Evolutionary conservation across 495 filamentous ascomycete genomes (phyloP), one percentile per base, ranked within the genome.

Genomic region (Hypoxylon fragiforme): DNA sequence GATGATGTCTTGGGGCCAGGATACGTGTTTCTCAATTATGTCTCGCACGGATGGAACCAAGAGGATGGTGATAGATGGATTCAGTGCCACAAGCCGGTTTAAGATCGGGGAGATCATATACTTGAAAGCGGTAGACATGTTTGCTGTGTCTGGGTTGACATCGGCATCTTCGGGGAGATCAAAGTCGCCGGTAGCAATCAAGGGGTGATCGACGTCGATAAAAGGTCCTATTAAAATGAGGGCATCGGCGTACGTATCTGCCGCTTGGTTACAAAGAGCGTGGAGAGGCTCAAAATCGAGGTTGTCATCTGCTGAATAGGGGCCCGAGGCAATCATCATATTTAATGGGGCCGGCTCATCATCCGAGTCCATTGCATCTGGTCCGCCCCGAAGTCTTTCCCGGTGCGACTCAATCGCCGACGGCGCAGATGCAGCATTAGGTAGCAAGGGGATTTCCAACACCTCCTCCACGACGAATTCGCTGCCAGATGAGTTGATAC

Each of bases 221-320:
- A 97, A 95, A 2, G 94, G 94, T 0, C 94, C 94, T 36, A 82
- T 71, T 18, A 98, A 76, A 12, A 97, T 78, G 22, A 97, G 69
- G n/a, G 82, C 81, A 62, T 98, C 94, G 6, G 87, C 85, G 52
- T 80, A 85, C 28, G 77, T 81, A 44, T 88, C 85, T 20, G 83
- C 84, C 16, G 91, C 91, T 58, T 84, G 83, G 52, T 78, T 76
- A 68, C 91, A 92, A 7, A 98, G 77, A 32, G 89, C 84, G 39
- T 89, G 81, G 0, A 98, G 75, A 3, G 94, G 84, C 59, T 94
- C 88, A 66, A 94, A 98, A 50, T 85, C 83, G 36, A 98, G 82
- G 61, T 94, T 94, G 60, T 91, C 88, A 58, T 96, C 90, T 14
- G 91, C 82, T 0, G 92, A 95, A 70, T 92, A 98, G 1, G 94